Base-by-base conservation (phyloP, 2,329 filamentous ascomycete genomes). In the Verruconis gallopava region DNA sequence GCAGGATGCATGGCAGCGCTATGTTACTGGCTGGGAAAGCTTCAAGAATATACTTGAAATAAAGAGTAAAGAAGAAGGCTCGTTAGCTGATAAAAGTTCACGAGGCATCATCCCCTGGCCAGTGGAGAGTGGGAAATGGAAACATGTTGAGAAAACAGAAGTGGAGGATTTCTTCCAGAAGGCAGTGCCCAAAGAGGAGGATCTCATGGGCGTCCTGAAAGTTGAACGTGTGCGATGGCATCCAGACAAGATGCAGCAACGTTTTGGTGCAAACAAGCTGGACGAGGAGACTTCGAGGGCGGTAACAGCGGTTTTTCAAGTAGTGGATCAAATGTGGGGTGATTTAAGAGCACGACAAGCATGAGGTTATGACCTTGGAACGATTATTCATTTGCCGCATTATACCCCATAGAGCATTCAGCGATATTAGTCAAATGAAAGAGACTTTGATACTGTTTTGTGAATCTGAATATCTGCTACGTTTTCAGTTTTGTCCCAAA, bases 201-300 rank as follows among this genome's bases (percentile, higher is more conserved):
- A 55, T 4, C 62, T 66, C 44, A 43, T 73, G 15, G 65, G 69
- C 35, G 57, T 72, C 4, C 67, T 96, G 40, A 94, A 93, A 61
- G 66, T 76, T 4, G 91, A 98, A 65, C 76, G 91, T 40, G 79
- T 96, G 14, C 72, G 86, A 13, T 98, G 91, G 91, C 91, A 98
- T 65, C 91, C 91, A 3, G 91, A 98, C 63, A 98, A 96, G 68
- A 82, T 96, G 43, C 85, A 95, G 66, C 91, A 95, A 63, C 75
- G 78, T 41, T 79, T 93, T 46, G 84, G 85, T 3, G 76, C 73
- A 0, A 65, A 75, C 45, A 67, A 69, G 12, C 75, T 93, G 38
- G 80, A 88, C 37, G 70, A 76, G 18, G 71, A 71, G 3, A 75
- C 83, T 3, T 79, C 93, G 71, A 77, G 75, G 55, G 72, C 77